Evolutionary conservation across 2,329 filamentous ascomycete genomes (phyloP).

Genomic region (Fusarium nodosum): DNA sequence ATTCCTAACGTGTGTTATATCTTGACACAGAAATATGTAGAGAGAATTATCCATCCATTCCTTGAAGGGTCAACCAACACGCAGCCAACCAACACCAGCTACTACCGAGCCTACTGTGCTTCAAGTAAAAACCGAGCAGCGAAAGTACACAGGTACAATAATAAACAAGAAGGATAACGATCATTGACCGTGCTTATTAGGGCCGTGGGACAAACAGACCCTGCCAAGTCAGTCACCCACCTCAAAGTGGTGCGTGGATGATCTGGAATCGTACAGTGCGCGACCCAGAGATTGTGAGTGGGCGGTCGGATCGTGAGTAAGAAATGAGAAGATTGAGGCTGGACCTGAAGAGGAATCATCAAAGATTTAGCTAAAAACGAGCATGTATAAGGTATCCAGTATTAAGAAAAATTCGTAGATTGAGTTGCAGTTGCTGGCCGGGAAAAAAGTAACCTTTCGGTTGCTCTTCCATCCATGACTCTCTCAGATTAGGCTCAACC

Average conservation of each 20-base stretch:
- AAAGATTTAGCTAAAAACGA: not conserved
- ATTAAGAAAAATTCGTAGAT: not conserved
- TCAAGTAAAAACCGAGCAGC: not conserved
- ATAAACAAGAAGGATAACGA: slow-evolving; percentile 1
- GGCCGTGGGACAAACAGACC: slow-evolving; percentile 44
- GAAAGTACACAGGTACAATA: slow-evolving; percentile 24
- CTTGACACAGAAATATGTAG: not conserved
- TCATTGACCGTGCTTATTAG: slow-evolving; percentile 20
- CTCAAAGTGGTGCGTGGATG: slow-evolving; percentile 42
- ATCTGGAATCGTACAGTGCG: slow-evolving; percentile 47
- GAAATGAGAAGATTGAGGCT: slow-evolving; percentile 36
- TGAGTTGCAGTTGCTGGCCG: not conserved
- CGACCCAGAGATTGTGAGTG: slow-evolving; percentile 33
- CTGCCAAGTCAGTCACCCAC: slow-evolving; percentile 44
- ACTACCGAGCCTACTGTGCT: not conserved
- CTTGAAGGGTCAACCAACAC: not conserved
- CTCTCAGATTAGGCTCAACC: slow-evolving; percentile 23
- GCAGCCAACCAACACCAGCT: not conserved
- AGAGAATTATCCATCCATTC: not conserved
- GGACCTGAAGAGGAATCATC: slow-evolving; percentile 7
- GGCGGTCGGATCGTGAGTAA: slow-evolving; percentile 43
- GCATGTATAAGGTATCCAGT: not conserved
- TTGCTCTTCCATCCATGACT: not conserved
- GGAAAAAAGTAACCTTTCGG: not conserved
- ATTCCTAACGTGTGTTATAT: not conserved